phyloP scores from a whole-genome alignment of 179 eudicot genomes.

The Pouteria campechiana region DNA sequence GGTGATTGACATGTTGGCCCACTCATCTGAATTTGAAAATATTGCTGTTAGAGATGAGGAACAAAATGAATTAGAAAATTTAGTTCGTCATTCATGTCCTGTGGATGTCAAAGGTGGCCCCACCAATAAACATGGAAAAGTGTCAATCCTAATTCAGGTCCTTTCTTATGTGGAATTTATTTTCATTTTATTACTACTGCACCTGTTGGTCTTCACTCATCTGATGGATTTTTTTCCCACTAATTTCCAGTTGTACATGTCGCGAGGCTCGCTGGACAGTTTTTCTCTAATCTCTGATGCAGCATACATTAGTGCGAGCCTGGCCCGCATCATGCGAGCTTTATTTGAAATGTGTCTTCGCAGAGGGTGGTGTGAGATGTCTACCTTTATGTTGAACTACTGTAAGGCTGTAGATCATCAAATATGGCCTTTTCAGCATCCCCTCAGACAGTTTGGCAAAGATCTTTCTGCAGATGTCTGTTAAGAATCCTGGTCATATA shows the following conservation, averaged over 20 bases:
- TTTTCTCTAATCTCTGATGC: constrained; percentile 97
- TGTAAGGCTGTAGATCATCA: constrained; percentile 99
- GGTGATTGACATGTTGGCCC: constrained; percentile 98
- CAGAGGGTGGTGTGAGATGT: constrained; percentile 98
- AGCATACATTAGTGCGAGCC: constrained; percentile 93
- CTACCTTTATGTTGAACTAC: constrained; percentile 80
- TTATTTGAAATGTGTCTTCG: constrained; percentile 95
- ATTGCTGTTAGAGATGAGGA: constrained; percentile 96
- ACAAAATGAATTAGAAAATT: constrained; percentile 75
- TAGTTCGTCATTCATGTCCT: constrained; percentile 73
- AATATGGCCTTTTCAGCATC: constrained; percentile 96
- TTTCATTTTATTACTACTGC: too few species aligned
- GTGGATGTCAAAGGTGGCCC: constrained; percentile 93
- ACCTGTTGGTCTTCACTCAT: not conserved
- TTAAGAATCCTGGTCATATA: not conserved
- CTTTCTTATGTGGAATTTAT: not conserved
- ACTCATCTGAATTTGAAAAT: constrained; percentile 97
- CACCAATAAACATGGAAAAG: constrained; percentile 89
- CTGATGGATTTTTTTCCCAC: too few species aligned
- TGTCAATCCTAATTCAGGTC: constrained; percentile 95
- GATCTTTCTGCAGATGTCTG: constrained; percentile 81
- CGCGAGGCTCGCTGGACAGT: constrained; percentile 77
- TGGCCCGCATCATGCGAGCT: constrained; percentile 96
- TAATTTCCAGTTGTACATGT: constrained; percentile 67
- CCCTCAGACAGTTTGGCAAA: constrained; percentile 88